Evolutionary conservation across 805 yeast genomes (phyloP), one percentile per base, ranked within the genome.

Genomic region (Cyberlindnera saturnus): DNA sequence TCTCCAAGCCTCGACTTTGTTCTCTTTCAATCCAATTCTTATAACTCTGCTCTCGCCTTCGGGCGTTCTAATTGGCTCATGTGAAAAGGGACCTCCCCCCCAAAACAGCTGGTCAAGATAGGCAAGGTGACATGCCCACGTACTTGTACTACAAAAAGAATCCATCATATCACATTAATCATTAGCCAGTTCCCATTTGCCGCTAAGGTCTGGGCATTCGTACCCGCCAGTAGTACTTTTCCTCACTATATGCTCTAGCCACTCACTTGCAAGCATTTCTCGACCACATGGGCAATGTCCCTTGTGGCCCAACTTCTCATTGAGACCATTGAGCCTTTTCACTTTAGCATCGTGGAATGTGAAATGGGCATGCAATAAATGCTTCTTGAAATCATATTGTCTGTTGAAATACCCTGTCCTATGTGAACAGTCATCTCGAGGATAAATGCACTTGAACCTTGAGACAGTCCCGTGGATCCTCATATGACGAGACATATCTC

Each of bases 371-470:
- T 79, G 81, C 34, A 81, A 61, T 42, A 81, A 59, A 55, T 81
- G 87, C 54, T 81, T 81, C 55, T 81, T 81, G 65, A 67, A 79
- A 57, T 81, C 87, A 57, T 81, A 81, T 6, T 82, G 83, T 39
- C 87, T 65, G 61, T 81, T 81, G 64, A 81, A 81, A 52, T 67
- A 75, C 26, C 84, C 81, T 13, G 79, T 69, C 52, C 73, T 77
- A 56, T 80, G 86, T 3, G 70, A 61, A 55, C 86, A 81, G 36
- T 62, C 61, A n/a, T 63, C 63, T 39, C 71, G 65, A 8, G 85
- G 85, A 51, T 70, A 80, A 15, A 75, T 67, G 56, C 87, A 81
- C 31, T 61, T 68, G 56, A 81, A 81, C 32, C 85, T 62, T 6
- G 82, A 69, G 15, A 70, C 74, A 10, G 65, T 61, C 53, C 77